These are phyloP conservation scores for Fusarium succisae DNA, from an alignment of 2,329 filamentous ascomycete genomes.

Conservation along the genomic window DNA sequence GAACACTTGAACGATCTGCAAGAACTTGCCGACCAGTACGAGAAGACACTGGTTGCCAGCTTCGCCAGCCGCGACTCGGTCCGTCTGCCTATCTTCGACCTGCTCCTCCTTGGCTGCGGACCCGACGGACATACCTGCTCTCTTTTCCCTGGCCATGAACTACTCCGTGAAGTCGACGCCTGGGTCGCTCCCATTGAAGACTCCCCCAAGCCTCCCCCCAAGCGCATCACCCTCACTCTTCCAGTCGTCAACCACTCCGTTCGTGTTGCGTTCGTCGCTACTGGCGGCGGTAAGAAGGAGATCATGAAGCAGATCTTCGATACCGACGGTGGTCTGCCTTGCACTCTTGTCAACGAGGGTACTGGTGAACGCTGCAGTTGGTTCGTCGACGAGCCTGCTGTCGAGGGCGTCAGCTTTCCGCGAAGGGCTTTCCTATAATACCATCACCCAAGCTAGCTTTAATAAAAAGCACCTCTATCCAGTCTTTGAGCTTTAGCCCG, in stretches of 20 bases:
- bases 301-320: conserved; percentile 93
- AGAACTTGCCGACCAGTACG: conserved; percentile 93
- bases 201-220: conserved; percentile 92
- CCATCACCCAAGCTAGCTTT: conserved; percentile 9
- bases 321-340: conserved; percentile 80
- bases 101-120: conserved; percentile 91
- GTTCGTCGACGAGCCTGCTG: conserved; percentile 90
- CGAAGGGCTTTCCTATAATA: conserved; percentile 70
- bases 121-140: conserved; percentile 98
- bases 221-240: conserved; percentile 89
- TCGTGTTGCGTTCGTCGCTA: conserved; percentile 90
- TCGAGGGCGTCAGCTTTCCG: conserved; percentile 86
- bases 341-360: conserved; percentile 85
- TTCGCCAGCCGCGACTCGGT: conserved; percentile 95
- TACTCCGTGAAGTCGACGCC: conserved; percentile 85
- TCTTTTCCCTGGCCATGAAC: conserved; percentile 88
- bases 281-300: conserved; percentile 87
- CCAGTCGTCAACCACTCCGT: conserved; percentile 89
- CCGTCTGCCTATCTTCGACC: conserved; percentile 92
- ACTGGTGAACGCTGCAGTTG: conserved; percentile 89
- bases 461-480: conserved; percentile 13
- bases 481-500: conserved; percentile 13
- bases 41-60: conserved; percentile 82
- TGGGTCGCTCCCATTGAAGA: conserved; percentile 95
- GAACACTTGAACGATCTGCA: conserved; percentile 77